Percentiles rank a stretch among this genome's conserved stretches.
These are phyloP conservation scores for Botrytis galanthina DNA, from an alignment of 2,329 filamentous ascomycete species.

Conservation along the genomic window DNA sequence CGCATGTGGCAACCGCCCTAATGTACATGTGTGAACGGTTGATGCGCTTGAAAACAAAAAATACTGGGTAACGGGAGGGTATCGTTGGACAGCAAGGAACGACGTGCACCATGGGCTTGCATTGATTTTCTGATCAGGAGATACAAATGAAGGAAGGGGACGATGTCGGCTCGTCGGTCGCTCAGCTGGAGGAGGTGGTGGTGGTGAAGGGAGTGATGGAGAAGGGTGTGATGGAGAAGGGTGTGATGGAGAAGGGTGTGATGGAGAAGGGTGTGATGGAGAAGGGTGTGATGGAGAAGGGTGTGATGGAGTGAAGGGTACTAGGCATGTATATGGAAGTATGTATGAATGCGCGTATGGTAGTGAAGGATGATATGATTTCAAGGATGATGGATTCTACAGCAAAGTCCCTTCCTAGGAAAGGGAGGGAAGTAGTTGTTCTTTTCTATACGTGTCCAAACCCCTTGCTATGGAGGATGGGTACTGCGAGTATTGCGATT, in stretches of 20 bases:
- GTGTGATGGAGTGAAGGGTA: neutral
- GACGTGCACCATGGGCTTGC: neutral
- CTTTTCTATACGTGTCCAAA: slow-evolving; percentile 8
- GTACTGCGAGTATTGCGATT: neutral
- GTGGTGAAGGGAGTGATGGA: no score
- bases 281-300: neutral
- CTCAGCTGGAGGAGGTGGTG: neutral
- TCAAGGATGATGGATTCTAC: neutral
- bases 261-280: no score
- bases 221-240: neutral
- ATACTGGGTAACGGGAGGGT: neutral
- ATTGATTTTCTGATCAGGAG: slow-evolving; percentile 15
- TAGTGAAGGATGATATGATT: neutral
- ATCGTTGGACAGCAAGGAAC: neutral
- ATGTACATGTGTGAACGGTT: slow-evolving; percentile 5
- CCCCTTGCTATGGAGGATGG: neutral
- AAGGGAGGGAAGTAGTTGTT: neutral
- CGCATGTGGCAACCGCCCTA: neutral
- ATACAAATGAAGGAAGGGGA: neutral
- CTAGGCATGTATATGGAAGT: no score
- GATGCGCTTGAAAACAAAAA: slow-evolving; percentile 8
- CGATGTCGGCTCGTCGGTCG: neutral
- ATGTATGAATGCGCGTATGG: no score
- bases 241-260: no score
- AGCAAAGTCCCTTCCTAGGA: neutral